These are phyloP conservation scores for Aspergillus puulaauensis DNA, from an alignment of 2,329 filamentous ascomycete genomes.

Conservation along the genomic window DNA sequence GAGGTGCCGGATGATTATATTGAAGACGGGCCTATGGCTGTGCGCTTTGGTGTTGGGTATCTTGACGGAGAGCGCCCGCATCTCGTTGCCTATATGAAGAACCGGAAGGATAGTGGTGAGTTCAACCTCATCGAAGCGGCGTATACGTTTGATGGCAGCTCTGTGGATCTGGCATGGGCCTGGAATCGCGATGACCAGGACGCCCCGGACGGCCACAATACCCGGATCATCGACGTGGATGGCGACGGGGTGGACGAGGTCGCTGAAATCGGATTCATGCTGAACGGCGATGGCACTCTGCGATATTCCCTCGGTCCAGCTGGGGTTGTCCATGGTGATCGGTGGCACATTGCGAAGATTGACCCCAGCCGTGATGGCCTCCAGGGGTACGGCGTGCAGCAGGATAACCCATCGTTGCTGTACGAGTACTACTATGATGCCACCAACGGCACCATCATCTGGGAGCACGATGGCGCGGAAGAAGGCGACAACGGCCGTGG, in stretches of 20 bases:
- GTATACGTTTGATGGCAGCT: conserved; percentile 3
- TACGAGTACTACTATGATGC: conserved; percentile 11
- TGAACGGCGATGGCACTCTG: conserved; percentile 4
- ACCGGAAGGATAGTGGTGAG: not conserved
- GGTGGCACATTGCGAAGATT: conserved; percentile 5
- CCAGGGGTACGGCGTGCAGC: conserved; percentile 7
- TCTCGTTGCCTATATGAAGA: conserved; percentile 4
- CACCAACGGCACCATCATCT: not conserved
- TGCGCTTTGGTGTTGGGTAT: conserved; percentile 2
- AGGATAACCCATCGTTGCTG: not conserved
- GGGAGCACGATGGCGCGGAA: conserved; percentile 1
- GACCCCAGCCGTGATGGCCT: conserved; percentile 7
- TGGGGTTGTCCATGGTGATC: conserved; percentile 3
- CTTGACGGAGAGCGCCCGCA: conserved; percentile 5
- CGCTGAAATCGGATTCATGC: conserved; percentile 5
- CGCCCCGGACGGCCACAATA: conserved; percentile 5
- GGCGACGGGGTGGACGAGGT: conserved; percentile 7
- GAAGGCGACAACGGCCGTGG: conserved; percentile 4
- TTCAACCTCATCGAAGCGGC: conserved; percentile 2
- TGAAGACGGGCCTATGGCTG: conserved; percentile 1
- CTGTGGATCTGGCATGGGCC: not conserved
- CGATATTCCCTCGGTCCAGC: not conserved
- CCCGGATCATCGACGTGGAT: conserved; percentile 3
- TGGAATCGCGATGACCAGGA: not conserved
- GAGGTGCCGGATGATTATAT: conserved; percentile 3